Percentiles rank a stretch among this genome's conserved stretches.
These are phyloP conservation scores for Lactarius hengduanensis DNA, from an alignment of 768 basidiomycete species.

Conservation along the genomic window DNA sequence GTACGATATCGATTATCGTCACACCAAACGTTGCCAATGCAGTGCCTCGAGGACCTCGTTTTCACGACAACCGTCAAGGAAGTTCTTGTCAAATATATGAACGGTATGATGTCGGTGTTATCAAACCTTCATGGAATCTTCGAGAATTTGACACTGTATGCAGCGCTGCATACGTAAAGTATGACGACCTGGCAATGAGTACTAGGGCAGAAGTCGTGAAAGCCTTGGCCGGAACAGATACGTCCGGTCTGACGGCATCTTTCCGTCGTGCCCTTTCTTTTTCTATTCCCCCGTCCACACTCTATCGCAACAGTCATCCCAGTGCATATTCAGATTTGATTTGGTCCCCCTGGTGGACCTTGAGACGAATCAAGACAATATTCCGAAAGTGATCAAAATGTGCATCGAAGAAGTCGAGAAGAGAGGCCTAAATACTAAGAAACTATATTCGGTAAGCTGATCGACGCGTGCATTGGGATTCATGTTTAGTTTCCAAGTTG, in stretches of 20 bases:
- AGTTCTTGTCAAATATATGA: too few relatives aligned
- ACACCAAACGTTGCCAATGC: too few relatives aligned
- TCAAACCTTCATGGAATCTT: background rate
- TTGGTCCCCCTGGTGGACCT: background rate
- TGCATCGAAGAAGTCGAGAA: background rate
- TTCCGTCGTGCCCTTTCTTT: background rate
- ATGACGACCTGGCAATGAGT: background rate
- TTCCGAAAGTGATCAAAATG: background rate
- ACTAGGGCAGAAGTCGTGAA: background rate
- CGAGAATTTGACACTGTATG: background rate
- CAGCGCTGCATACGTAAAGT: background rate
- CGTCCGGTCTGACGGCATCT: background rate
- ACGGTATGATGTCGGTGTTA: too few relatives aligned
- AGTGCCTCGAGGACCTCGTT: too few relatives aligned
- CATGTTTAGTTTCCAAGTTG: background rate
- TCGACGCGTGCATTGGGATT: background rate
- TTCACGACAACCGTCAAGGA: too few relatives aligned
- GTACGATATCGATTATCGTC: too few relatives aligned
- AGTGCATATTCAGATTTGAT: background rate
- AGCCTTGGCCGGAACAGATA: background rate
- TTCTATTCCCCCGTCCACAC: background rate
- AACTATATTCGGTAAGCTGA: background rate
- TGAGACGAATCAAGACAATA: background rate
- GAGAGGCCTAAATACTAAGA: background rate
- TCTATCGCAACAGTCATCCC: background rate